Conservation (phyloP, 305 asterid species). For the Rubia tinctorum region DNA sequence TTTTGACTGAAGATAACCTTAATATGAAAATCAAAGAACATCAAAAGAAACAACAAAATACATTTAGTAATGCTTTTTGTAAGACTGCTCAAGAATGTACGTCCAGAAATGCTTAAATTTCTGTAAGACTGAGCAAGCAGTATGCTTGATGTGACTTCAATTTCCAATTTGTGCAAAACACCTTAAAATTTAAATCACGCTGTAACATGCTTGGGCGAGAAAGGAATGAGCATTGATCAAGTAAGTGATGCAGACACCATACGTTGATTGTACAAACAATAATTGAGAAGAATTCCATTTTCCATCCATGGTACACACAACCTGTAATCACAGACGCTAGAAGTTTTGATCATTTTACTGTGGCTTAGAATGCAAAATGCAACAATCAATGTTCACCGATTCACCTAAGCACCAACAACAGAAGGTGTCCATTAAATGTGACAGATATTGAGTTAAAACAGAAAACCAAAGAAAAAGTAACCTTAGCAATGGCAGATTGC, state of each 20-base stretch:
- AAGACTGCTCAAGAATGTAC: not conserved
- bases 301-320: not conserved
- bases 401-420: not conserved
- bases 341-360: not conserved
- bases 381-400: not conserved
- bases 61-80: not conserved
- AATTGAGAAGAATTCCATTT: too few relatives aligned
- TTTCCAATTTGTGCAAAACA: not conserved
- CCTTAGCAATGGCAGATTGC: slow-evolving; percentile 67
- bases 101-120: not conserved
- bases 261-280: not conserved
- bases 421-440: not conserved
- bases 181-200: not conserved
- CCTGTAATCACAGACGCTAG: not conserved
- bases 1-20: not conserved
- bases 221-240: not conserved
- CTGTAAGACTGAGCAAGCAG: not conserved
- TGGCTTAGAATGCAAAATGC: not conserved
- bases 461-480: slow-evolving; percentile 16
- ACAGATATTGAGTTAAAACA: not conserved
- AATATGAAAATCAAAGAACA: not conserved
- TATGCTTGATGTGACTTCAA: not conserved
- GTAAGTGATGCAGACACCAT: not conserved
- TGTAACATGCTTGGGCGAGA: not conserved
- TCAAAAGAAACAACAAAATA: not conserved